Conservation (phyloP, 805 yeast species). For the Pichia heedii region DNA sequence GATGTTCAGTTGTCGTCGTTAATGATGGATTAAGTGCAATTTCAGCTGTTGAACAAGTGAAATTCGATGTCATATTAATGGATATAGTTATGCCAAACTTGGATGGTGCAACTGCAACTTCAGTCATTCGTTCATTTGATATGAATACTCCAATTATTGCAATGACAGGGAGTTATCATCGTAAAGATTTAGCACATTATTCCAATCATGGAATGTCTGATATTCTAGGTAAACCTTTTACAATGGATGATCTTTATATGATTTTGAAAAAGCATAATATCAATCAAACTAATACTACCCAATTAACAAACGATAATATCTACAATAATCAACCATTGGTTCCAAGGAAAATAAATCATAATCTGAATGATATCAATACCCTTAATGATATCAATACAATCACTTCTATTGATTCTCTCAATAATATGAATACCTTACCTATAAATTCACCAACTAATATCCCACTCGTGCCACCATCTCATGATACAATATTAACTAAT, state of each 20-base stretch:
- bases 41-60: constrained; percentile 56
- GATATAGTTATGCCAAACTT: constrained; percentile 85
- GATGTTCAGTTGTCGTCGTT: constrained; percentile 87
- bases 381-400: too few relatives aligned
- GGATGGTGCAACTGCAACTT: constrained; percentile 86
- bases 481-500: constrained; percentile 1
- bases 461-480: background rate
- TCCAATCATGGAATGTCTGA: constrained; percentile 87
- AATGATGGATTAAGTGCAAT: constrained; percentile 91
- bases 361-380: too few relatives aligned
- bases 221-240: constrained; percentile 88
- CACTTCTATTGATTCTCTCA: background rate
- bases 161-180: constrained; percentile 86
- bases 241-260: constrained; percentile 72
- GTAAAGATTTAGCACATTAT: constrained; percentile 70
- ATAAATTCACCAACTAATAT: background rate
- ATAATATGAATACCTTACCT: background rate
- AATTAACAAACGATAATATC: background rate
- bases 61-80: constrained; percentile 74
- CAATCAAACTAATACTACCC: constrained; percentile 16
- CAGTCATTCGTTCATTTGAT: constrained; percentile 79
- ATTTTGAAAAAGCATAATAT: constrained; percentile 69
- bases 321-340: too few relatives aligned
- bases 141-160: constrained; percentile 84
- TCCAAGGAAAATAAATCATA: too few relatives aligned